Base-by-base conservation (phyloP, 768 basidiomycete species). In the Rhodosporidiobolus sp. region DNA sequence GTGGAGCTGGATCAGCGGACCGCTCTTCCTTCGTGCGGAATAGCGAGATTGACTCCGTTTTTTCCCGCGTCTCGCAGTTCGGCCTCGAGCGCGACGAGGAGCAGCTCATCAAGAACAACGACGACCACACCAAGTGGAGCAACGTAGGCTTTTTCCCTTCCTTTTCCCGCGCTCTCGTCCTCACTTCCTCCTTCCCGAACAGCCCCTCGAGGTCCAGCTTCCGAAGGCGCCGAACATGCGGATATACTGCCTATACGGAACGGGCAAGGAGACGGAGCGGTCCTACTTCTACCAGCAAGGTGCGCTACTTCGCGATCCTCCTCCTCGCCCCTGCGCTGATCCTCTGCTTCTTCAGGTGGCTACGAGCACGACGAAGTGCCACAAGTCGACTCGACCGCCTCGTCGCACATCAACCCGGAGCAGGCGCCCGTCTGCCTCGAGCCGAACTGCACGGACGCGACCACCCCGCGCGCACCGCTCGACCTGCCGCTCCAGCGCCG, bases 201-300 rank as follows among this genome's bases (percentile, higher is more conserved):
- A 67, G 24, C 76, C 77, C 24, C 78, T 83, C 16, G 82, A 82
- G 67, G 78, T 81, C 10, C 78, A 78, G 77, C 83, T 99, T 26
- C 95, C 95, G 1, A 81, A 87, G 58, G 96, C 96, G 0, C 94
- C 95, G 1, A 90, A 89, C 9, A 90, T 96, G 88, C 91, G 89
- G 79, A 88, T 95, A 38, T 90, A 88, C 80, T 97, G 94, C 65
- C 58, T 94, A 4, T 97, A 98, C 82, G 95, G 95, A 0, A 89
- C 92, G 76, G 95, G 95, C 28, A 97, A 97, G 79, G 90, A 94
- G 77, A 99, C 79, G 46, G 79, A 78, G 65, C 73, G 78, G 2
- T 65, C 67, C 66, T 63, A 68, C 52, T 67, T 61, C 57, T 71
- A 67, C n/a, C 57, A 61, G 59, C 43, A 62, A 43, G 72, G 71